A percentile compares a stretch with the other conserved stretches of the same genome.
Evolutionary conservation across 345 rosid genomes (phyloP).

Genomic region (Euphorbia pulcherrima): DNA sequence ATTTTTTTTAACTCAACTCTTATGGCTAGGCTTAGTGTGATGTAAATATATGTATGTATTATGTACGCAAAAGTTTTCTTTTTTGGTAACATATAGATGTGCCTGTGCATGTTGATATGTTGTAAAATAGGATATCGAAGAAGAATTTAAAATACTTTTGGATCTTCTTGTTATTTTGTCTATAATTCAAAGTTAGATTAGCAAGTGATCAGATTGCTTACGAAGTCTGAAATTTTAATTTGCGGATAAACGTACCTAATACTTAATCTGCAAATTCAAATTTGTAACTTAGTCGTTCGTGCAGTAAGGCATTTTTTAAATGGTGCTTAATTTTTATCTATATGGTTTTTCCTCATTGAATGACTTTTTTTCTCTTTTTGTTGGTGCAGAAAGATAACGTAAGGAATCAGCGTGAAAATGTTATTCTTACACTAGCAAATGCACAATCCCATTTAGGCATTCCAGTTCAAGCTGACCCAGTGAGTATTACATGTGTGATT

Average conservation of each 20-base stretch:
- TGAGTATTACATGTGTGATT: constrained; percentile 32
- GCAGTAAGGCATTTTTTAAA: not conserved
- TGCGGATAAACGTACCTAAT: not conserved
- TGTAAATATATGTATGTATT: too few species aligned
- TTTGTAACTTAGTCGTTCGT: not conserved
- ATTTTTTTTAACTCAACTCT: too few species aligned
- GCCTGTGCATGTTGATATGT: not conserved
- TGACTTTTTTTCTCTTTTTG: constrained; percentile 3
- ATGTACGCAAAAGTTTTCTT: too few species aligned
- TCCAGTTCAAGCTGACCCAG: constrained; percentile 69
- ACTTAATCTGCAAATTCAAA: not conserved
- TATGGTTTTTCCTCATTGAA: not conserved
- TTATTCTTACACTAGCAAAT: constrained; percentile 78
- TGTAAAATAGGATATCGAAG: not conserved
- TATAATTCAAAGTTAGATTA: not conserved
- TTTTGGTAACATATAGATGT: not conserved
- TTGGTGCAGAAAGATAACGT: constrained; percentile 71
- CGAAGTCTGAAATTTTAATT: not conserved
- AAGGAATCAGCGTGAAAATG: constrained; percentile 92
- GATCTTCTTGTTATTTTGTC: not conserved
- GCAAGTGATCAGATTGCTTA: not conserved
- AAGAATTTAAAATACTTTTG: not conserved
- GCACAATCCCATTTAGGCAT: constrained; percentile 73
- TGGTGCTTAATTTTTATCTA: not conserved
- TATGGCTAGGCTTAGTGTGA: too few species aligned